These are phyloP conservation scores for Volvox reticuliferus DNA, from an alignment of 139 green algal species.

Conservation along the genomic window DNA sequence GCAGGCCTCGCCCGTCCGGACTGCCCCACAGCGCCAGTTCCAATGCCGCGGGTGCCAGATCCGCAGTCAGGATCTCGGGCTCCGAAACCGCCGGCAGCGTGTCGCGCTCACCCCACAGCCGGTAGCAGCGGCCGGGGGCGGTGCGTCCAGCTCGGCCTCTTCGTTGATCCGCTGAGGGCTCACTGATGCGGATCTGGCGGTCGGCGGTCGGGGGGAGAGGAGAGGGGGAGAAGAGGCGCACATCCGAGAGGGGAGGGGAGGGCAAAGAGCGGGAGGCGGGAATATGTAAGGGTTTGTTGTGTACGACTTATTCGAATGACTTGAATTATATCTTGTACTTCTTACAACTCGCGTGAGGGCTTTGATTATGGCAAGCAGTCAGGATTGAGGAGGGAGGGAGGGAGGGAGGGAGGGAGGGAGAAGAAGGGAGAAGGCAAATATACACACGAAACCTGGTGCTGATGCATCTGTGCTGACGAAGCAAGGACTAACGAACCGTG, in stretches of 20 bases:
- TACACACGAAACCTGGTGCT: too few species aligned
- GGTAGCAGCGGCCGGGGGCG: slow-evolving; percentile 66
- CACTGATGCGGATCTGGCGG: slow-evolving; percentile 54
- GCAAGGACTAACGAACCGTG: too few species aligned
- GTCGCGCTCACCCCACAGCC: slow-evolving; percentile 64
- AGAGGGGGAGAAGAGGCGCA: too few species aligned
- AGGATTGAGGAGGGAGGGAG: background rate
- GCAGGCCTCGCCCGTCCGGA: slow-evolving; percentile 50
- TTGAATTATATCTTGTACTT: too few species aligned
- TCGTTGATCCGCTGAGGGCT: slow-evolving; percentile 70
- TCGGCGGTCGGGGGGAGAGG: too few species aligned
- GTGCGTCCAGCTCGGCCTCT: slow-evolving; percentile 68
- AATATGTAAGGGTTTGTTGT: background rate
- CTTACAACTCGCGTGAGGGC: too few species aligned
- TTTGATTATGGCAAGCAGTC: background rate
- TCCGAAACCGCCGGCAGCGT: slow-evolving; percentile 42
- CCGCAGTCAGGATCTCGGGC: slow-evolving; percentile 63
- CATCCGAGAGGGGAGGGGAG: background rate
- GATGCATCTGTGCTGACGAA: too few species aligned
- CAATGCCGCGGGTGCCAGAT: slow-evolving; percentile 72
- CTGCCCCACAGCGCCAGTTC: slow-evolving; percentile 67
- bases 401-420: background rate
- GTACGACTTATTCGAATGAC: too few species aligned
- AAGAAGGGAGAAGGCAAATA: background rate
- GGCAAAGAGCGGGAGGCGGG: background rate